Percentiles rank a stretch among this genome's conserved stretches.
These are phyloP conservation scores for Colletotrichum camelliae DNA, from an alignment of 2,329 filamentous ascomycete species.

Conservation along the genomic window DNA sequence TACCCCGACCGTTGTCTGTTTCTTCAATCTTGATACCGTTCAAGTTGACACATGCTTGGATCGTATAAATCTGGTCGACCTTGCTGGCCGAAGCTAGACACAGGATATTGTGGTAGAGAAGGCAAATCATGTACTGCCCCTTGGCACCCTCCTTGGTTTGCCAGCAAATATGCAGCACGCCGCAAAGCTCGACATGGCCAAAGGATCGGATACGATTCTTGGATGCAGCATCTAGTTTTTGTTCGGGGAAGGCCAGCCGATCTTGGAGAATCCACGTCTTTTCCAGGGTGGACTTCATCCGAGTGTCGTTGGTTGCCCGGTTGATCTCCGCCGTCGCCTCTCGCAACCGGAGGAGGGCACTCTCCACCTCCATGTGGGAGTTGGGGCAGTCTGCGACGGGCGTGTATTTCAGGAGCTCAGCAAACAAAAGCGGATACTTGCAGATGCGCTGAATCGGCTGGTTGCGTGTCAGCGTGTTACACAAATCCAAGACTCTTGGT, in stretches of 20 bases:
- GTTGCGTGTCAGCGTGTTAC: constrained; percentile 1
- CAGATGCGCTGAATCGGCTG: constrained; percentile 92
- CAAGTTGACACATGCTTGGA: constrained; percentile 77
- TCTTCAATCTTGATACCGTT: constrained; percentile 71
- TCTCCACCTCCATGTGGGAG: constrained; percentile 81
- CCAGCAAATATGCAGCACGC: constrained; percentile 83
- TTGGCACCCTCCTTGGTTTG: constrained; percentile 70
- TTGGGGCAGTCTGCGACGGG: constrained; percentile 85
- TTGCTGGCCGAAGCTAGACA: constrained; percentile 74
- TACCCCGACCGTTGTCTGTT: constrained; percentile 77
- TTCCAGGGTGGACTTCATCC: constrained; percentile 73
- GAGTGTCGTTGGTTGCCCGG: constrained; percentile 77
- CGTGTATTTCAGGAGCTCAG: constrained; percentile 82
- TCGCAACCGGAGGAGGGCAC: constrained; percentile 72
- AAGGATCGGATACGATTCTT: constrained; percentile 77
- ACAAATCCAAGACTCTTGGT: neutral
- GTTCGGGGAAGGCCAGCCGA: constrained; percentile 75
- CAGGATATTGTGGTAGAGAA: constrained; percentile 82
- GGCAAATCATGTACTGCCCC: constrained; percentile 83
- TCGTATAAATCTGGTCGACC: constrained; percentile 70
- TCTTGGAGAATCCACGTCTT: constrained; percentile 88
- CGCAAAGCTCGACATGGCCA: constrained; percentile 82
- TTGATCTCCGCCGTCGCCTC: constrained; percentile 83
- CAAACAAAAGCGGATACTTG: constrained; percentile 87
- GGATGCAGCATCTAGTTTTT: constrained; percentile 57